phyloP scores from a whole-genome alignment of 2,329 filamentous ascomycete genomes.

The Penicillium sp. region DNA sequence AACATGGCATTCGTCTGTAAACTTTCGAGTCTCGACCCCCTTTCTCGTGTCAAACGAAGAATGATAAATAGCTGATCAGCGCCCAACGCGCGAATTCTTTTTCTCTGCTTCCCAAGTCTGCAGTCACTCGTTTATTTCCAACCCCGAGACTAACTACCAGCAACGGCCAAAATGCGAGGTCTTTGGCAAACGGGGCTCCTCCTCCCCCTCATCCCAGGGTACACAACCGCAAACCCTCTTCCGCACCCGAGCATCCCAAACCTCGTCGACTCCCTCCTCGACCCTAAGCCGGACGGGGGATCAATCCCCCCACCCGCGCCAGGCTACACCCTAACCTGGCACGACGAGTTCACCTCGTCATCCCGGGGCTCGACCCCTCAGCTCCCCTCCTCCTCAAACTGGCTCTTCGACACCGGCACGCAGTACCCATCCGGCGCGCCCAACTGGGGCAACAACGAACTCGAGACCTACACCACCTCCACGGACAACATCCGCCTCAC shows the following conservation, averaged over 20 bases:
- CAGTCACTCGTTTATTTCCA: not conserved
- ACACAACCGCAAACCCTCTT: not conserved
- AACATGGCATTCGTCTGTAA: constrained; percentile 3
- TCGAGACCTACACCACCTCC: constrained; percentile 13
- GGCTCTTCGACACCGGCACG: constrained; percentile 17
- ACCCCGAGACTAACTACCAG: not conserved
- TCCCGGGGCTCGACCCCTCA: not conserved
- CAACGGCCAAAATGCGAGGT: not conserved
- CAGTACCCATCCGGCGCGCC: constrained; percentile 15
- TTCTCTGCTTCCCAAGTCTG: not conserved
- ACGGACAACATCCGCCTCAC: constrained; percentile 13
- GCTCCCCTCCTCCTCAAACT: constrained; percentile 13
- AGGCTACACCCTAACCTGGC: constrained; percentile 17
- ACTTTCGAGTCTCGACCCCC: not conserved
- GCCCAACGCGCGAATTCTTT: not conserved
- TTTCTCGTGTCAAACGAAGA: not conserved
- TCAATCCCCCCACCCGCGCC: not conserved
- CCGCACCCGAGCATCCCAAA: not conserved
- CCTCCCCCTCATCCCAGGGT: not conserved
- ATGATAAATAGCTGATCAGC: constrained; percentile 1
- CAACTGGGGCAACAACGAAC: constrained; percentile 18
- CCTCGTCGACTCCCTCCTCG: not conserved
- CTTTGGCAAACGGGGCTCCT: not conserved
- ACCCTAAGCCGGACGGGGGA: not conserved
- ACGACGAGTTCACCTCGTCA: constrained; percentile 15